Percentiles rank a stretch among this genome's conserved stretches.
These are phyloP conservation scores for Penicillium verhagenii DNA, from an alignment of 495 filamentous ascomycete species.

Conservation along the genomic window DNA sequence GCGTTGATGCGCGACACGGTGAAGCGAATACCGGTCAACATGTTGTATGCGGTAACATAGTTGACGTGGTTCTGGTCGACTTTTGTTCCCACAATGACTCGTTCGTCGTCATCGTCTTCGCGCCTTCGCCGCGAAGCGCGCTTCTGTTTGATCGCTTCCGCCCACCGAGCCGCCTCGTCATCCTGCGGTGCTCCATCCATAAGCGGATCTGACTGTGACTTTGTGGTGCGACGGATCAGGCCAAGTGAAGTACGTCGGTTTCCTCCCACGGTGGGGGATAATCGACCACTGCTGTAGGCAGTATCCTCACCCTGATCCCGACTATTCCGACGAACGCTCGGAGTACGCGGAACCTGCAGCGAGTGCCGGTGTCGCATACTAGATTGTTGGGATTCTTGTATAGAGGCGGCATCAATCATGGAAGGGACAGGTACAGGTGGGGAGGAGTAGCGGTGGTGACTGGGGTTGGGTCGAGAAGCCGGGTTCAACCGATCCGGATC, in stretches of 20 bases:
- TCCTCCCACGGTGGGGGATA: conserved; percentile 71
- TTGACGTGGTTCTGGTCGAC: conserved; percentile 97
- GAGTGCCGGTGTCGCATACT: conserved; percentile 82
- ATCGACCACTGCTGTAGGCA: conserved; percentile 69
- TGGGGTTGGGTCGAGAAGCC: conserved; percentile 36
- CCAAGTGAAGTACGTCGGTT: conserved; percentile 77
- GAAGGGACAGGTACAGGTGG: conserved; percentile 62
- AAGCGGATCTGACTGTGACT: conserved; percentile 78
- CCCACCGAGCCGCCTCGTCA: conserved; percentile 87
- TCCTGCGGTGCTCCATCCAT: conserved; percentile 83
- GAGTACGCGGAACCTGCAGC: conserved; percentile 71
- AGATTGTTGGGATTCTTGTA: conserved; percentile 43
- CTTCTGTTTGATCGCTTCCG: conserved; percentile 88
- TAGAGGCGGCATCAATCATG: conserved; percentile 39
- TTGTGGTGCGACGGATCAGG: conserved; percentile 75
- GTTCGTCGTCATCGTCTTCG: conserved; percentile 91
- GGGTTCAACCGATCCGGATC: conserved; percentile 40
- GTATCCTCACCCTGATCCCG: conserved; percentile 61
- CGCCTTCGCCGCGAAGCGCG: conserved; percentile 75
- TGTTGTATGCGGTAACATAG: conserved; percentile 98
- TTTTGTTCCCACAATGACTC: conserved; percentile 94
- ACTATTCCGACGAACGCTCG: conserved; percentile 52
- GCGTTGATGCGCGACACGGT: conserved; percentile 95
- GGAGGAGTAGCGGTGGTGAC: conserved; percentile 71
- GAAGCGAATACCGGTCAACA: conserved; percentile 98